Base-by-base conservation (phyloP, 192 early-diverging fungal species). In the Ramicandelaber brevisporus region DNA sequence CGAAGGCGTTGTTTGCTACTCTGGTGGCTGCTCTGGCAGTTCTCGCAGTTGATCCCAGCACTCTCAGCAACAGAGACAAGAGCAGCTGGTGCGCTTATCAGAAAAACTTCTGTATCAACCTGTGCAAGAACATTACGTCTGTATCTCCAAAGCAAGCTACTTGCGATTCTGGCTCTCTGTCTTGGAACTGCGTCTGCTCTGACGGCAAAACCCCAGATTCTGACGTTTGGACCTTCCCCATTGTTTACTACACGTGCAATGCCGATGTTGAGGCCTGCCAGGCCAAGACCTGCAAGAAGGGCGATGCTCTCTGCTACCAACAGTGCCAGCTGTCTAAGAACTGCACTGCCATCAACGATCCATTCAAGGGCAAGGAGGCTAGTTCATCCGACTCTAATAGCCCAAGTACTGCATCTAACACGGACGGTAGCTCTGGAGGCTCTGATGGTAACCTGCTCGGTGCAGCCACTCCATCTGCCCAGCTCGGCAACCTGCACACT, bases 21-120 rank as follows among this genome's bases (percentile, higher is more conserved):
- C n/a, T n/a, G n/a, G n/a, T n/a, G n/a, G n/a, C n/a, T n/a, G n/a
- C n/a, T n/a, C n/a, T n/a, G n/a, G n/a, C n/a, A n/a, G n/a, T n/a
- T n/a, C n/a, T n/a, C n/a, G 46, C 38, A 2, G 45, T 55, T 28
- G 34, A 55, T 27, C 13, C 55, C 5, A 34, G 37, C 43, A 31
- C 38, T 20, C 41, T 53, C 2, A 40, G 37, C 39, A 50, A 45
- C 25, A 43, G 40, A 20, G 41, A 47, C 20, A 49, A 50, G 22
- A 49, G 41, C 18, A 53, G 45, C 14, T 49, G 50, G 56, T 59
- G 56, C 29, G 50, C 45, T 36, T 43, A 59, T 35, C 53, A 59
- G 46, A 46, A 46, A 7, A 48, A 53, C 30, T 59, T 59, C 33
- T 59, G 56, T 41, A 22, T 46, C 20, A 59, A 59, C 44, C 44